These are phyloP conservation scores for Saccharomyces hybrid DNA, from an alignment of 1,139 yeast genomes.

Conservation along the genomic window DNA sequence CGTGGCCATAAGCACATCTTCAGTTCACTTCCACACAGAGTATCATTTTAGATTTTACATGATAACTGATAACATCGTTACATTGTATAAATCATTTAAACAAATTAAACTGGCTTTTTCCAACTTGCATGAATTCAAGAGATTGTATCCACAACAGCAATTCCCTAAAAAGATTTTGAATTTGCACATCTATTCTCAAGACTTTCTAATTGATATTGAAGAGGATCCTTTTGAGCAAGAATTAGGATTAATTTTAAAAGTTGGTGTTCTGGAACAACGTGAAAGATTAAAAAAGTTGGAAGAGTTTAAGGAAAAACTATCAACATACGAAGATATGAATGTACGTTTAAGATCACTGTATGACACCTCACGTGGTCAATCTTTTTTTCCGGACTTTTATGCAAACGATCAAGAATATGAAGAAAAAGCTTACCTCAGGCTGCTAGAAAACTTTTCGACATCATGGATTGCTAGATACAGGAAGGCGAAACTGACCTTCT, in stretches of 20 bases:
- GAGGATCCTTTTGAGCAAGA: conserved; percentile 87
- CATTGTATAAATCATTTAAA: conserved; percentile 49
- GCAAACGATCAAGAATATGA: conserved; percentile 1
- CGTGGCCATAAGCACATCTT: conserved; percentile 10
- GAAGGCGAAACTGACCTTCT: conserved; percentile 40
- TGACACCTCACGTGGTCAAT: not conserved
- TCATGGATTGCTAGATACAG: conserved; percentile 50
- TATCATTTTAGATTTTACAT: conserved; percentile 58
- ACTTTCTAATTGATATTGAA: conserved; percentile 32
- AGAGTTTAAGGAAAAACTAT: conserved; percentile 39
- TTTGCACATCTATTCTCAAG: conserved; percentile 42
- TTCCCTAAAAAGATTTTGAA: conserved; percentile 45
- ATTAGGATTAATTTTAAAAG: conserved; percentile 59
- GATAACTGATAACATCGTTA: conserved; percentile 57
- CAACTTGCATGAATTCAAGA: conserved; percentile 34
- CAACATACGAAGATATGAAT: conserved; percentile 1
- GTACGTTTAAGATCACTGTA: not conserved
- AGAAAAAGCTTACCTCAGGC: conserved; percentile 11
- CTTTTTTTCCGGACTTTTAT: not conserved
- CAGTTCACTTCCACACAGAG: conserved; percentile 25
- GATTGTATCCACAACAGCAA: conserved; percentile 37
- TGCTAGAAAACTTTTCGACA: conserved; percentile 39
- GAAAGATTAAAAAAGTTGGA: conserved; percentile 49
- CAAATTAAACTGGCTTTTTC: conserved; percentile 49
- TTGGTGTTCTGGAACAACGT: conserved; percentile 62